Evolutionary conservation across 371 early-diverging fungal species (phyloP), one percentile per base, ranked within the genome.

Genomic region (Blastocladiella emersonii): DNA sequence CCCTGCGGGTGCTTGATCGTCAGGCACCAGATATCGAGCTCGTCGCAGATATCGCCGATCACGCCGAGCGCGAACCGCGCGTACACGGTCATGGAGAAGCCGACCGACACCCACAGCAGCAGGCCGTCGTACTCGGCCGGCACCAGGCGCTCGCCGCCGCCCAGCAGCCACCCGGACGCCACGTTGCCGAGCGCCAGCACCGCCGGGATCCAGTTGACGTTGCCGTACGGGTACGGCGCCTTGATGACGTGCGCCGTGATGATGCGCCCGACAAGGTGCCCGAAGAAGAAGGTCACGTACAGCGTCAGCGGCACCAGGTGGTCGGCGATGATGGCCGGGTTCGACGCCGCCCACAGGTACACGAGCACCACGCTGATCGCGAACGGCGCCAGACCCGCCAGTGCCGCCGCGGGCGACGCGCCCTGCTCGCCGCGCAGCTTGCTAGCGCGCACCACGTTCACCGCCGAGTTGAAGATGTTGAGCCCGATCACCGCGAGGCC

Each of bases 231-330:
- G 37, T 59, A 59, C 10, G 92, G 92, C 78, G 89, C 53, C 43
- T 89, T 85, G 10, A 89, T 81, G 19, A 93, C 91, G 70, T 93
- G 93, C 25, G 89, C 85, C 7, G 88, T 79, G 64, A 93, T 91
- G 74, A 93, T 90, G 44, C 79, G 71, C 32, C 87, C 85, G 57
- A 91, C 90, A 56, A 86, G 87, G 69, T 89, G 85, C 57, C 90
- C 92, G 72, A 93, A 91, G 35, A 85, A 78, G 35, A 89, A 75
- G 2, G 91, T 90, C 37, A 82, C 68, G 61, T 86, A 82, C 34
- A 83, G 65, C 41, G 83, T 74, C 68, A 89, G 88, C 12, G 81
- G 72, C 5, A 88, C 77, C 63, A 86, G 64, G 69, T 89, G 84
- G 64, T 80, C 72, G 64, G 65, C 55, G 12, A 85, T 78, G 37